Evolutionary conservation across 2,329 filamentous ascomycete genomes (phyloP).

Genomic region (Scedosporium boydii): DNA sequence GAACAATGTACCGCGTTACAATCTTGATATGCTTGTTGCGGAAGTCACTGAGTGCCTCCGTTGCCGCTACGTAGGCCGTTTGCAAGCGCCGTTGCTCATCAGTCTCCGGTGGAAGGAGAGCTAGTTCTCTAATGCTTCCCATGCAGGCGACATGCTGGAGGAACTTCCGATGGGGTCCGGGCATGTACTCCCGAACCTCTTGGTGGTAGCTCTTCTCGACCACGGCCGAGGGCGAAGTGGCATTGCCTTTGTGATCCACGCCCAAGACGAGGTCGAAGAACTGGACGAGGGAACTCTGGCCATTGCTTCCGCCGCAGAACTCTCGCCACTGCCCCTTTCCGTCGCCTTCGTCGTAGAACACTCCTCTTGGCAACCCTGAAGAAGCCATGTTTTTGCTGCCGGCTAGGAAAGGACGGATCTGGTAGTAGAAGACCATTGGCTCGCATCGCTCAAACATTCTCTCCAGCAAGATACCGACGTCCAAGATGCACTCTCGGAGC

Average conservation of each 20-base stretch:
- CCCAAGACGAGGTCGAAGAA: slow-evolving; percentile 85
- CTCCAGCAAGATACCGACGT: slow-evolving; percentile 57
- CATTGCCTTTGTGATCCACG: slow-evolving; percentile 56
- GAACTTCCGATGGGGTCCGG: slow-evolving; percentile 71
- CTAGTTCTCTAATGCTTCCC: slow-evolving; percentile 66
- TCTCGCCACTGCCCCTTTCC: slow-evolving; percentile 61
- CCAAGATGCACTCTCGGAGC: slow-evolving; percentile 58
- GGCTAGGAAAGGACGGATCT: slow-evolving; percentile 78
- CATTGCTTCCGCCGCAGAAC: slow-evolving; percentile 84
- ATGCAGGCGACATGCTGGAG: slow-evolving; percentile 59
- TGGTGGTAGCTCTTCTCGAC: slow-evolving; percentile 35
- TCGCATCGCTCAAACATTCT: slow-evolving; percentile 88
- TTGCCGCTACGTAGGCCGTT: slow-evolving; percentile 57
- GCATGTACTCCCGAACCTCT: slow-evolving; percentile 86
- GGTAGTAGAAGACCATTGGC: slow-evolving; percentile 79
- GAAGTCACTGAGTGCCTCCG: slow-evolving; percentile 65
- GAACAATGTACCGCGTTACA: slow-evolving; percentile 81
- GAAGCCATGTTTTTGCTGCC: slow-evolving; percentile 88
- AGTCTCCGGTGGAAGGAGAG: slow-evolving; percentile 41
- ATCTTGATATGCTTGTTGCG: slow-evolving; percentile 84
- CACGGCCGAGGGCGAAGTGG: slow-evolving; percentile 12
- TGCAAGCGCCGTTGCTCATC: slow-evolving; percentile 35
- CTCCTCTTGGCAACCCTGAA: slow-evolving; percentile 71
- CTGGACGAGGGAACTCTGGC: slow-evolving; percentile 85
- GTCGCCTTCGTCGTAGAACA: slow-evolving; percentile 72